These are phyloP conservation scores for Globomyces pollinis-pini DNA, from an alignment of 192 early-diverging fungal species.

Conservation along the genomic window DNA sequence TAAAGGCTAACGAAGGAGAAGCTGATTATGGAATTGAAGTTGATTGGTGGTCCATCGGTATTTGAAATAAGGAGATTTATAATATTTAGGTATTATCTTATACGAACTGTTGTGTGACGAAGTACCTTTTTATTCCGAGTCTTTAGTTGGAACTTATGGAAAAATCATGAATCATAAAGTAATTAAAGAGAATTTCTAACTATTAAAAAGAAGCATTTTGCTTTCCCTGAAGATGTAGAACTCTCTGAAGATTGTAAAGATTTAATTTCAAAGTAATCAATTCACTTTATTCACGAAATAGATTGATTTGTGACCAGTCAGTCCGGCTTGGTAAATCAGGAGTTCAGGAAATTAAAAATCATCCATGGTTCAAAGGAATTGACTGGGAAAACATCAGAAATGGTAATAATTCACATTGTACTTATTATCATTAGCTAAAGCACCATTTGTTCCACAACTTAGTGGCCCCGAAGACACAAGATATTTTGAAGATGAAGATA, in stretches of 20 bases:
- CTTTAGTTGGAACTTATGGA: conserved; percentile 74
- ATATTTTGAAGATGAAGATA: conserved; percentile 80
- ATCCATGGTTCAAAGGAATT: conserved; percentile 42
- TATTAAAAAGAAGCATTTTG: conserved; percentile 63
- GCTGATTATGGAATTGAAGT: conserved; percentile 63
- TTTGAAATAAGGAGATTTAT: no score
- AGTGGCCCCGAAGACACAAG: conserved; percentile 78
- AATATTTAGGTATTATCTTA: conserved; percentile 51
- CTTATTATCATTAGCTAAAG: no score
- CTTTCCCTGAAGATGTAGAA: conserved; percentile 53
- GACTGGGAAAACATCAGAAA: conserved; percentile 33
- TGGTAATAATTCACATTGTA: conserved; percentile 19
- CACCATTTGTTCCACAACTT: conserved; percentile 86
- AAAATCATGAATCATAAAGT: conserved; percentile 77
- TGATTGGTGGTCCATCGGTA: conserved; percentile 62
- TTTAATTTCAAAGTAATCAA: conserved; percentile 47
- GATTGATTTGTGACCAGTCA: conserved; percentile 65
- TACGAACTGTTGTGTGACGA: conserved; percentile 81
- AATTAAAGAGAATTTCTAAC: no score
- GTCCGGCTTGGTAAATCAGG: conserved; percentile 56
- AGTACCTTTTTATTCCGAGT: conserved; percentile 84
- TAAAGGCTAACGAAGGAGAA: conserved; percentile 73
- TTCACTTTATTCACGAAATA: conserved; percentile 12
- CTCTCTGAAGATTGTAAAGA: conserved; percentile 61
- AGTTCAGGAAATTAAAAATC: conserved; percentile 28